Percentiles rank a stretch among this genome's conserved stretches.
phyloP scores from a whole-genome alignment of 208 protist genomes.

The Tritrichomonas musculus region DNA sequence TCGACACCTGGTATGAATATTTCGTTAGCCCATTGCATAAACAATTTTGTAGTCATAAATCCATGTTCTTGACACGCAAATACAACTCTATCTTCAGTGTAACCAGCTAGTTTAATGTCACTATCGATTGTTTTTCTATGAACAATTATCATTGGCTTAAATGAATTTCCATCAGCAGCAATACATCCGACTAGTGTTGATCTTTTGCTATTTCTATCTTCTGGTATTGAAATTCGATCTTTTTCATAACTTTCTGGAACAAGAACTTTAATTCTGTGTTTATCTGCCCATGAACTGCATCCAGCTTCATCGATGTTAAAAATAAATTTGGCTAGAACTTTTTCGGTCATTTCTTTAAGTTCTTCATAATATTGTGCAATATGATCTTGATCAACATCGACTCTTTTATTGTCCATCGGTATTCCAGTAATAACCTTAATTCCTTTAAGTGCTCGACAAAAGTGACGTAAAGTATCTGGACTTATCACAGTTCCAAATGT shows the following conservation, averaged over 20 bases:
- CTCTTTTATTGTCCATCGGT: neutral
- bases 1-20: too few species aligned
- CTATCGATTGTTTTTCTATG: neutral
- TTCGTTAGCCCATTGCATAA: too few species aligned
- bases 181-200: neutral
- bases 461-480: neutral
- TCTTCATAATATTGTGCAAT: neutral
- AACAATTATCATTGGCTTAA: neutral
- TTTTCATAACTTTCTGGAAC: neutral
- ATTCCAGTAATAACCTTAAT: neutral
- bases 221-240: neutral
- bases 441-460: too few species aligned
- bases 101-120: neutral
- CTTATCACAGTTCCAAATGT: neutral
- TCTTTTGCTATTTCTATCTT: neutral
- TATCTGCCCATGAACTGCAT: neutral
- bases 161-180: neutral
- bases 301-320: neutral
- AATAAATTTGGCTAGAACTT: neutral
- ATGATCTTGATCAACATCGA: neutral
- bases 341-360: neutral
- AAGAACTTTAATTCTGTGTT: neutral
- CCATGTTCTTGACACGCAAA: neutral
- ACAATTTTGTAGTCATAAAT: too few species aligned
- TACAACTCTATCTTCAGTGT: neutral